These are phyloP conservation scores for Fusarium sp. DNA, from an alignment of 2,329 filamentous ascomycete species.

Conservation along the genomic window DNA sequence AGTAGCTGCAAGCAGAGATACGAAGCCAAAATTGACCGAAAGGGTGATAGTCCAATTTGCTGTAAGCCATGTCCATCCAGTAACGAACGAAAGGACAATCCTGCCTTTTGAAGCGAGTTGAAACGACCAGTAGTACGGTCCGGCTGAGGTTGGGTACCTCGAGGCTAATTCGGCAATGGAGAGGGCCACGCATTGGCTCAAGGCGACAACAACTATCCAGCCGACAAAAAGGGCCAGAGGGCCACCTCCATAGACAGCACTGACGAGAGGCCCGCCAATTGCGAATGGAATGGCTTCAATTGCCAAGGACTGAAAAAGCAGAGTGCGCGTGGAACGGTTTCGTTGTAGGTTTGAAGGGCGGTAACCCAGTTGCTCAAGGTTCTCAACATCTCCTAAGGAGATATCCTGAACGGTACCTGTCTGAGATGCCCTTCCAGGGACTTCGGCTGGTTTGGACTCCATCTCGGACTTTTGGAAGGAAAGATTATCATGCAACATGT, in stretches of 20 bases:
- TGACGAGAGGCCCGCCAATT: slow-evolving; percentile 15
- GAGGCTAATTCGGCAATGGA: slow-evolving; percentile 80
- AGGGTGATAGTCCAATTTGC: not conserved
- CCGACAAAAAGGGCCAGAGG: slow-evolving; percentile 76
- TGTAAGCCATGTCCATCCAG: not conserved
- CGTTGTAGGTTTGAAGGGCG: not conserved
- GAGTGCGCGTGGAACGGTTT: not conserved
- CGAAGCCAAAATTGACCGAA: not conserved
- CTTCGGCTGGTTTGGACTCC: too few species aligned
- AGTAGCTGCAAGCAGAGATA: not conserved
- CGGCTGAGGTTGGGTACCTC: slow-evolving; percentile 71
- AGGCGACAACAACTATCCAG: slow-evolving; percentile 52
- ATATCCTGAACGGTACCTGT: too few species aligned
- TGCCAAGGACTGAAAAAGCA: not conserved
- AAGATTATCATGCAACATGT: too few species aligned
- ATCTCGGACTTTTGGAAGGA: too few species aligned
- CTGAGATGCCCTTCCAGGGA: too few species aligned
- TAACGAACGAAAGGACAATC: slow-evolving; percentile 69
- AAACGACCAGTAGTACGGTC: slow-evolving; percentile 81
- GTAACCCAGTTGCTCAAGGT: not conserved
- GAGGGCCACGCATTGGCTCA: slow-evolving; percentile 69
- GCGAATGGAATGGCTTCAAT: slow-evolving; percentile 16
- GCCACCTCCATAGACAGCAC: slow-evolving; percentile 23
- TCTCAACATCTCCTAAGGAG: too few species aligned
- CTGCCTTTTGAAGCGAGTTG: slow-evolving; percentile 70